These are phyloP conservation scores for Thuja plicata DNA, from an alignment of 83 land plant species.

Conservation along the genomic window DNA sequence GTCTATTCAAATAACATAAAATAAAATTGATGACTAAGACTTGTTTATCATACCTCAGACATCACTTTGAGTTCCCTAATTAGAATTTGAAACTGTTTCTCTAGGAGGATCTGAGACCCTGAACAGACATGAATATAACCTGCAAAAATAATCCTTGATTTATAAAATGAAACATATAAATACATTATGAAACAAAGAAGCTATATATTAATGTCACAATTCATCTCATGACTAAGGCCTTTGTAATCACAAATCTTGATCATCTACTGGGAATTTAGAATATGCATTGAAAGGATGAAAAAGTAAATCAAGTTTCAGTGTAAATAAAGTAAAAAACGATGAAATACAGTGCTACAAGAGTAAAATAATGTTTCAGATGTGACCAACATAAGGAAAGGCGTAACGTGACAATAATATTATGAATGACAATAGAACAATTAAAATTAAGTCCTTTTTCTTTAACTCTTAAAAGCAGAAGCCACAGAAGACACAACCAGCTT, in stretches of 20 bases:
- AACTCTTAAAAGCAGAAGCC: too few relatives aligned
- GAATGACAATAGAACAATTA: not conserved
- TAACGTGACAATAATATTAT: too few relatives aligned
- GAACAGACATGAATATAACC: not conserved
- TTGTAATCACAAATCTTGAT: not conserved
- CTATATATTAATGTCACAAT: not conserved
- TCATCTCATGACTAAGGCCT: not conserved
- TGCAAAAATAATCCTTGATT: not conserved
- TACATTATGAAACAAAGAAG: not conserved
- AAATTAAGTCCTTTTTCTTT: too few relatives aligned
- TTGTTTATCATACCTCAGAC: constrained; percentile 1
- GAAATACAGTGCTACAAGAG: too few relatives aligned
- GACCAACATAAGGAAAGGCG: too few relatives aligned
- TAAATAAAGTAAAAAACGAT: not conserved
- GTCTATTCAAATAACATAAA: not conserved
- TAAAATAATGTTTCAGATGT: too few relatives aligned
- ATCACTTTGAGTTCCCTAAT: not conserved
- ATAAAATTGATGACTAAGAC: not conserved
- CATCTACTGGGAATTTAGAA: not conserved
- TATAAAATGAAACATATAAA: not conserved
- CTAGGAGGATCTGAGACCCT: not conserved
- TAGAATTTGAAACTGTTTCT: constrained; percentile 7
- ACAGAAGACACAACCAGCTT: too few relatives aligned
- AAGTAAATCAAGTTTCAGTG: not conserved
- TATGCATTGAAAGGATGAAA: not conserved